A percentile compares a stretch with the other conserved stretches of the same genome.
phyloP scores from a whole-genome alignment of 805 yeast genomes.

The Ogataea ramenticola region DNA sequence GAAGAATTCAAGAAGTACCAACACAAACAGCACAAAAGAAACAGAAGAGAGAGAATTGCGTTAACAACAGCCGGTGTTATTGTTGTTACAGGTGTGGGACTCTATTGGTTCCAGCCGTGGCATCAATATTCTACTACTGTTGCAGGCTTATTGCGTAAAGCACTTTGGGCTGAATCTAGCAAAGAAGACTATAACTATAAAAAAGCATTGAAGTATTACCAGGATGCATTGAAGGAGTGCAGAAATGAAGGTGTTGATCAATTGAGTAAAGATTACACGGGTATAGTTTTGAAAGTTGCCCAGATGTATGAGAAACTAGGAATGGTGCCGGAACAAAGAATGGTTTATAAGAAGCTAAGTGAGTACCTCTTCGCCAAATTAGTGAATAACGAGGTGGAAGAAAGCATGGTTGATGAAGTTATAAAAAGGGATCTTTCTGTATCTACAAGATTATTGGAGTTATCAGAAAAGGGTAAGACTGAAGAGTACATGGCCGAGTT shows the following conservation, averaged over 20 bases:
- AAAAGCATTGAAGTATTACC: conserved; percentile 63
- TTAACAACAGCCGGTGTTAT: conserved; percentile 6
- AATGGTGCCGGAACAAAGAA: conserved; percentile 55
- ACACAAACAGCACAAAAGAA: conserved; percentile 5
- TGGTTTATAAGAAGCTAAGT: conserved; percentile 33
- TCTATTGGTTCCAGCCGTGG: conserved; percentile 22
- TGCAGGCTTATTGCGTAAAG: conserved; percentile 65
- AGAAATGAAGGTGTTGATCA: conserved; percentile 47
- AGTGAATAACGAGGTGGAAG: conserved; percentile 16
- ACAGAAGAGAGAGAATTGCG: conserved; percentile 9
- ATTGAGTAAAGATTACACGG: conserved; percentile 77
- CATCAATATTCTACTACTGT: conserved; percentile 34
- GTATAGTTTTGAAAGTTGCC: conserved; percentile 78
- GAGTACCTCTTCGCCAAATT: conserved; percentile 21
- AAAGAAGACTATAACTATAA: conserved; percentile 56
- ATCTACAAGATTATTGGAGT: conserved; percentile 17
- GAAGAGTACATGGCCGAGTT: conserved; percentile 15
- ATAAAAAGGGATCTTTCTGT: conserved; percentile 24
- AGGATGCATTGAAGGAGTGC: conserved; percentile 65
- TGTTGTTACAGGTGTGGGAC: not conserved
- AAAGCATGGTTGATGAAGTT: conserved; percentile 15
- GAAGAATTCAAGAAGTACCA: conserved; percentile 4
- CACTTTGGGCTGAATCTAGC: conserved; percentile 76
- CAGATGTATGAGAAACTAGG: conserved; percentile 76
- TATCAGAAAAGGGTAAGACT: conserved; percentile 6